Evolutionary conservation across 2,329 filamentous ascomycete species (phyloP), one percentile per base, ranked within the genome.

Genomic region (Pseudopyrenochaeta lycopersici): DNA sequence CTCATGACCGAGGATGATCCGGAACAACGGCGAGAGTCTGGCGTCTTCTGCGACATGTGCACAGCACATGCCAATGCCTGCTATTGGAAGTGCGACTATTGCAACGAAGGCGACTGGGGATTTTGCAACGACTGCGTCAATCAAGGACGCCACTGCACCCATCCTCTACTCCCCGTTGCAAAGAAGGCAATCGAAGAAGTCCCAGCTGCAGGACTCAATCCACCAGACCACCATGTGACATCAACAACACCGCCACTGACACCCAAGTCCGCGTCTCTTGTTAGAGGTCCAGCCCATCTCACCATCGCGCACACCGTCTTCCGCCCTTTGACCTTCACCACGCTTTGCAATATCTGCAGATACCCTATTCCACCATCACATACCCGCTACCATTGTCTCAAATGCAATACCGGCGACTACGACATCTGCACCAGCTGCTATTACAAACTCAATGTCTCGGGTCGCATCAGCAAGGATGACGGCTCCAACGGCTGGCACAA

Each of bases 41-140:
- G 94, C 17, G 88, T 91, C 5, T 97, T 97, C 74, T 98, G 94
- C 72, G 86, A 89, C 32, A 84, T 84, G 42, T 97, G 94, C 72
- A 80, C 84, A 15, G 80, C 84, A 0, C 90, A 87, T 80, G 84
- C 91, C 0, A 93, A 96, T 66, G 85, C 89, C 46, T 95, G 91
- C 75, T 96, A 91, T 76, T 98, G 93, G 94, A 88, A 90, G 58
- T 98, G 94, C 73, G 86, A 90, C 54, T 74, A 83, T 21, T 98
- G 94, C 77, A 97, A 97, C 66, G 88, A 95, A 58, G 94, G 92
- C 4, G 93, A 96, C 69, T 98, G 93, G 93, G 94, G 94, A 0
- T 97, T 91, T 72, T 98, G 94, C 77, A 92, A 93, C 65, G 79
- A 83, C 55, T 98, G 94, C 62, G 91, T 97, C 27, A 93, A 94